Conservation (phyloP, 164 flowering plant genomes). For the Nymphaea colorata region DNA sequence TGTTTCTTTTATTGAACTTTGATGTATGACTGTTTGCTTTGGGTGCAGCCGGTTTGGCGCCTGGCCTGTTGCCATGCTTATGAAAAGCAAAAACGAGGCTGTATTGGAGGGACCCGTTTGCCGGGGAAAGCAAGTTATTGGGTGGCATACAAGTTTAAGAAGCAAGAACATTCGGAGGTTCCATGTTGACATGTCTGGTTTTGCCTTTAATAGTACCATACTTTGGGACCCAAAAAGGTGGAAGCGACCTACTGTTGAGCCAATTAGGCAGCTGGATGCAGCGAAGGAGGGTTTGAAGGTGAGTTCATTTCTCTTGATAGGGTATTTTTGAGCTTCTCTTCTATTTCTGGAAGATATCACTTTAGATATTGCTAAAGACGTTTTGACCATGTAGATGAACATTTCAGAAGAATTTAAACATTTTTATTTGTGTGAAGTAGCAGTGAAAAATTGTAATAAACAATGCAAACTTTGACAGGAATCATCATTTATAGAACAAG, state of each 20-base stretch:
- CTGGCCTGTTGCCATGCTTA: constrained; percentile 62
- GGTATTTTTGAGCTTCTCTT: no score
- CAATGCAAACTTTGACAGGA: constrained; percentile 25
- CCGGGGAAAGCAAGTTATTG: constrained; percentile 60
- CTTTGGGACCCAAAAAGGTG: constrained; percentile 86
- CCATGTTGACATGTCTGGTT: constrained; percentile 72
- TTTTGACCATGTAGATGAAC: no score
- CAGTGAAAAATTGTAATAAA: no score
- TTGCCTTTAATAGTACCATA: constrained; percentile 85
- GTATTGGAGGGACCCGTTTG: constrained; percentile 70
- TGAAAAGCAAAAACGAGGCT: constrained; percentile 16
- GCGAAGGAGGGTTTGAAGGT: constrained; percentile 52
- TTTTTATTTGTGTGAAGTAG: no score
- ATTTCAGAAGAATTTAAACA: no score
- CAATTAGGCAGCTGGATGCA: constrained; percentile 51
- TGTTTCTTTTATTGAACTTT: no score
- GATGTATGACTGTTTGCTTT: constrained; percentile 1
- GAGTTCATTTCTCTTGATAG: constrained; percentile 6
- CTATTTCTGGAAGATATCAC: no score
- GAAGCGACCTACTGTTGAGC: constrained; percentile 56
- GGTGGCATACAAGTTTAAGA: constrained; percentile 53
- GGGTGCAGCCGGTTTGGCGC: constrained; percentile 68
- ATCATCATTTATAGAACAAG: constrained; percentile 57
- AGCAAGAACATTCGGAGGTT: constrained; percentile 38
- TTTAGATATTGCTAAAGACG: no score